Base-by-base conservation (phyloP, 2,329 filamentous ascomycete genomes). In the Colletotrichum sublineola region DNA sequence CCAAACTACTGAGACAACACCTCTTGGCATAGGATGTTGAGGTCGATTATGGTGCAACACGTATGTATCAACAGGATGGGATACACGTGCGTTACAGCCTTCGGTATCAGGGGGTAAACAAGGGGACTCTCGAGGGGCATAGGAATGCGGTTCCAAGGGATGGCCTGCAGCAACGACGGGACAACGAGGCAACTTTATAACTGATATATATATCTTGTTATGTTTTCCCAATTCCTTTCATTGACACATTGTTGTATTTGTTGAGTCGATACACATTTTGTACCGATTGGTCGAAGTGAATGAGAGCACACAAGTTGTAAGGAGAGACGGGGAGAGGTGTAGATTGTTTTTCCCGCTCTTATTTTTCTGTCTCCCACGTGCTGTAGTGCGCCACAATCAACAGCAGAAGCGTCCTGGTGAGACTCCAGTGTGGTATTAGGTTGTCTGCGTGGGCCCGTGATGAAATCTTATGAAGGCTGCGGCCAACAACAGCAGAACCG, bases 121-220 rank as follows among this genome's bases (percentile, higher is more conserved):
- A 29, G 46, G 24, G 20, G 52, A 38, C 31, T 29, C 52, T 56
- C 52, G 40, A 48, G n/a, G 33, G 40, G 52, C 63, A 29, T 38
- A 8, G 63, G 63, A 58, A 66, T 66, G 63, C n/a, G 9, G 63
- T 48, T 31, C 24, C 15, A 66, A 58, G 52, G 63, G 53, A 50
- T 58, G 42, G 12, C 36, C 48, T 14, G 52, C 31, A 36, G n/a
- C 63, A 40, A 31, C 52, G 42, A 58, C 14, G 29, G 44, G 50
- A 29, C 50, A 38, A 18, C n/a, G 7, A 14, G 36, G 8, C 20
- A 29, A 3, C 14, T 29, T 12, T 2, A 15, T 7, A 42, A 18
- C 4, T 42, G 2, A 40, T 7, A 6, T 18, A 29, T 2, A 18
- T 5, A n/a, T 42, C n/a, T 42, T 38, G 18, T 42, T 14, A 15